A percentile compares a stretch with the other conserved stretches of the same genome.
phyloP scores from a whole-genome alignment of 2,329 filamentous ascomycete species.

The Tympanopsis confertula region DNA sequence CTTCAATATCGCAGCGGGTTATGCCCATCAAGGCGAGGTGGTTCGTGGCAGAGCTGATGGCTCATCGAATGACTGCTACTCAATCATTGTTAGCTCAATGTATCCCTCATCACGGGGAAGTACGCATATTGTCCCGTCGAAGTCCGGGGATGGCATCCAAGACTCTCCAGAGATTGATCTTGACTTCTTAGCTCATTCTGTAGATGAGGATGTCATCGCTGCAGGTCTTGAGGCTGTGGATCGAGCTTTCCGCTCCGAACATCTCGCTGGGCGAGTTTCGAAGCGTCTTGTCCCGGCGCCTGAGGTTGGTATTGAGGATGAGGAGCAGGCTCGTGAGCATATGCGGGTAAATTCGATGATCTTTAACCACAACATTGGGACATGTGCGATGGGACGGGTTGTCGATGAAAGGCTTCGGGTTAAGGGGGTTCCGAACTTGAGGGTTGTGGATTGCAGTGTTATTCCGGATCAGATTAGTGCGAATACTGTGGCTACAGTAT shows the following conservation, averaged over 20 bases:
- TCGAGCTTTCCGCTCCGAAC: conserved; percentile 15
- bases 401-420: conserved; percentile 19
- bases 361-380: conserved; percentile 1
- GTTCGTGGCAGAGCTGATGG: too few relatives aligned
- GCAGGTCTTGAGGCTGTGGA: conserved; percentile 18
- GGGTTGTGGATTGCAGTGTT: conserved; percentile 15
- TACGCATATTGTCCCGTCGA: conserved; percentile 23
- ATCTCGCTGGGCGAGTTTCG: conserved; percentile 17
- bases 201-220: conserved; percentile 26
- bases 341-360: conserved; percentile 2
- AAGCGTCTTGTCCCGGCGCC: conserved; percentile 10
- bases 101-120: conserved; percentile 27
- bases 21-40: too few relatives aligned
- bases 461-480: conserved; percentile 6
- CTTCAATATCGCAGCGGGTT: too few relatives aligned
- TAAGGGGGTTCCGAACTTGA: conserved; percentile 17
- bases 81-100: conserved; percentile 17
- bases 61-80: conserved; percentile 9
- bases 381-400: conserved; percentile 25
- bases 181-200: conserved; percentile 27
- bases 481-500: neutral
- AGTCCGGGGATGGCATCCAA: conserved; percentile 16
- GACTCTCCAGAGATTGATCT: conserved; percentile 28
- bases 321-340: conserved; percentile 10
- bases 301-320: conserved; percentile 6